Evolutionary conservation across 2,329 filamentous ascomycete species (phyloP).

Genomic region (Paradendryphiella salina): DNA sequence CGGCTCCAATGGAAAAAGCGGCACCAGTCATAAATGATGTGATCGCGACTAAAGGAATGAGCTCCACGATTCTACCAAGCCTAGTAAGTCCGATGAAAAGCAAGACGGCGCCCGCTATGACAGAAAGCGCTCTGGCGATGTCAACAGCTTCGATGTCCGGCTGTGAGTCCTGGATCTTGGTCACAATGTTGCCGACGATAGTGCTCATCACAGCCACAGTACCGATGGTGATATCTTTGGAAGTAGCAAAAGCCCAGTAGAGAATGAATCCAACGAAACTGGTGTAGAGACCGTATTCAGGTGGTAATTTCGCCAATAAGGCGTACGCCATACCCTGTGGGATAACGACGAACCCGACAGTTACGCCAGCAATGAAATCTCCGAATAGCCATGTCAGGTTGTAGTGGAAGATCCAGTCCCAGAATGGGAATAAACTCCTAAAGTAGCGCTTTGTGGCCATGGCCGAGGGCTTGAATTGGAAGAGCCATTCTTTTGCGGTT

Average conservation of each 20-base stretch:
- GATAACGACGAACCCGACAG: slow-evolving; percentile 80
- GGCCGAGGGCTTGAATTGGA: slow-evolving; percentile 62
- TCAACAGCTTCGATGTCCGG: slow-evolving; percentile 46
- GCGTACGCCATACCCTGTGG: slow-evolving; percentile 98
- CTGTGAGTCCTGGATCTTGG: slow-evolving; percentile 60
- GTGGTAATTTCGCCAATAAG: slow-evolving; percentile 74
- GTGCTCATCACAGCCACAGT: slow-evolving; percentile 96
- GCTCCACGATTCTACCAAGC: slow-evolving; percentile 87
- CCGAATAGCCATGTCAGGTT: slow-evolving; percentile 87
- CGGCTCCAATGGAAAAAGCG: slow-evolving; percentile 81
- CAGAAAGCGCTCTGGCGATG: slow-evolving; percentile 76
- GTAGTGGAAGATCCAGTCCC: slow-evolving; percentile 86
- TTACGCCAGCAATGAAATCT: slow-evolving; percentile 83
- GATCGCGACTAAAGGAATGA: slow-evolving; percentile 88
- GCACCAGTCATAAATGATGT: slow-evolving; percentile 98
- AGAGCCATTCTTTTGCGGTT: slow-evolving; percentile 71
- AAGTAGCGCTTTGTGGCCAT: slow-evolving; percentile 63
- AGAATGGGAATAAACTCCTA: slow-evolving; percentile 79
- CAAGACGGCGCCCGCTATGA: slow-evolving; percentile 80
- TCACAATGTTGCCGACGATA: slow-evolving; percentile 79
- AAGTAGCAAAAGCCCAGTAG: slow-evolving; percentile 98
- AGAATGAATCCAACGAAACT: slow-evolving; percentile 94
- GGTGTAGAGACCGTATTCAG: slow-evolving; percentile 86
- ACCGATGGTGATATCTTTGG: slow-evolving; percentile 98
- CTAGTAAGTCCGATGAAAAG: slow-evolving; percentile 77